Evolutionary conservation across 352 stramenopile genomes (phyloP), one percentile per base, ranked within the genome.

Genomic region (Aphanomyces stellatus): DNA sequence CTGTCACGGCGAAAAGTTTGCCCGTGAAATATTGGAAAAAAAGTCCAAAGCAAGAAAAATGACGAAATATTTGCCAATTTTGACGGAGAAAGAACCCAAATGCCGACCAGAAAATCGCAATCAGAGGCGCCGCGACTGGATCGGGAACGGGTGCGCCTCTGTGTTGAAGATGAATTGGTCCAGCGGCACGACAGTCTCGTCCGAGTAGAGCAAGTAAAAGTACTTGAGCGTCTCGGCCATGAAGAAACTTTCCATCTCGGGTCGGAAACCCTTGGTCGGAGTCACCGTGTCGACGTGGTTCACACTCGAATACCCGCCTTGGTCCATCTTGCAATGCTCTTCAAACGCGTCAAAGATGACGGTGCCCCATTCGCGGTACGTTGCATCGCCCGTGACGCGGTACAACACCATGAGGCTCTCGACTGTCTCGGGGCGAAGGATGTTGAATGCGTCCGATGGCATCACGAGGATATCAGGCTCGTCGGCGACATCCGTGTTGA

Each of bases 181-280:
- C 40, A 97, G 72, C 22, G 77, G 62, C n/a, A 95, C 55, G 57
- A 95, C 72, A n/a, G 76, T 75, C 41, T 74, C 64, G 57, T 93
- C 81, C 25, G 76, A 88, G 71, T 97, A 97, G 25, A 97, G 78
- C 61, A 98, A 70, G 71, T 96, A 97, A 40, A 98, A 76, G 74
- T 97, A 98, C 79, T 98, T 98, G 72, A 97, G 82, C 67, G 91
- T 97, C 80, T 97, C 90, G 28, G 86, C 88, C 63, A 97, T 74
- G 71, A 97, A 97, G 71, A 94, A 97, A 34, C 85, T 96, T 66
- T 96, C 87, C 87, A 96, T 96, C 62, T 88, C 81, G 75, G 85
- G 74, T 8, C 79, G 75, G 28, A 83, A 89, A 27, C 74, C 69
- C 62, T 74, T 69, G 31, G 72, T 68, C 34, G 75, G 63, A 4